Percentiles rank a stretch among this genome's conserved stretches.
Conservation (phyloP, 257 asterid species). For the Cruciata laevipes region DNA sequence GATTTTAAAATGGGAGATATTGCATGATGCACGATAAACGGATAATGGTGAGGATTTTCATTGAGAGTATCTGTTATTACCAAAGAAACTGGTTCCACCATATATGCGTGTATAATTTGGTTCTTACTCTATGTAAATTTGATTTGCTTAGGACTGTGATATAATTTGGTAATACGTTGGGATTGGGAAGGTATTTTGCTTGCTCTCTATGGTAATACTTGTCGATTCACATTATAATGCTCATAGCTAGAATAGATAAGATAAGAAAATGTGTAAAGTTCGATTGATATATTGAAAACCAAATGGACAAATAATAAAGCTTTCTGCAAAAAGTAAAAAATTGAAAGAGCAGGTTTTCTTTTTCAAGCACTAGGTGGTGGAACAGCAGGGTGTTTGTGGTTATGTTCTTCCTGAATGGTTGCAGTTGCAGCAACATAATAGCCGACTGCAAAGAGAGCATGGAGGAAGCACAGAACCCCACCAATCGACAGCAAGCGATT, state of each 20-base stretch:
- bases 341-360: not conserved
- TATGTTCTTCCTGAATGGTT: slow-evolving; percentile 32
- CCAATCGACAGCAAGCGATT: slow-evolving; percentile 49
- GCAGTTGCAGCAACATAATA: slow-evolving; percentile 53
- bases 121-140: too few species aligned
- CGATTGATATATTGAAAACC: not conserved
- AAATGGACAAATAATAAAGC: not conserved
- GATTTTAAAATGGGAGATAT: not conserved
- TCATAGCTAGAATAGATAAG: not conserved
- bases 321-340: not conserved
- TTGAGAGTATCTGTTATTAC: too few species aligned
- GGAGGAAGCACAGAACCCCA: slow-evolving; percentile 56
- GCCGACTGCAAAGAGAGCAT: slow-evolving; percentile 53
- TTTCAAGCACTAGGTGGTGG: slow-evolving; percentile 4
- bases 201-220: too few species aligned
- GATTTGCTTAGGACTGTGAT: too few species aligned
- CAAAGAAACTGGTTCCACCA: too few species aligned
- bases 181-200: too few species aligned
- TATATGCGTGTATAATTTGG: too few species aligned
- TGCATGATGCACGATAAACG: not conserved
- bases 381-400: slow-evolving; percentile 27
- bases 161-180: too few species aligned
- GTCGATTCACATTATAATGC: too few species aligned
- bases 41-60: too few species aligned
- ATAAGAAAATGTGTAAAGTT: not conserved